Conservation (phyloP, 2,329 filamentous ascomycete species). For the Fusarium nematophilum region DNA sequence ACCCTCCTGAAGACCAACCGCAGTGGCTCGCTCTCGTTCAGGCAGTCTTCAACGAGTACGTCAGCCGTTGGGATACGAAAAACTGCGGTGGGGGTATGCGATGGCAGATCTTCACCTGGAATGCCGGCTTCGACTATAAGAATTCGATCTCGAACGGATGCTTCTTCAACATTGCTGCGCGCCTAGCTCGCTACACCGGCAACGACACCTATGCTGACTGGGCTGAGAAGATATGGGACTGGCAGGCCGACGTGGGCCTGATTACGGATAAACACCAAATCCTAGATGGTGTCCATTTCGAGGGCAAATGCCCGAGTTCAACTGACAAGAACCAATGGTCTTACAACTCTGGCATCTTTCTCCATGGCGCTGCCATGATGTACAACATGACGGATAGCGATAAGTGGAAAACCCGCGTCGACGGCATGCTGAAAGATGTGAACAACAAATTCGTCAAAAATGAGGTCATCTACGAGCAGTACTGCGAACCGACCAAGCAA, state of each 20-base stretch:
- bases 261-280: slow-evolving; percentile 67
- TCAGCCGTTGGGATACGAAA: slow-evolving; percentile 73
- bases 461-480: slow-evolving; percentile 71
- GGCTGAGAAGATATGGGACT: slow-evolving; percentile 78
- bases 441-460: slow-evolving; percentile 64
- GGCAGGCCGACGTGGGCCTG: slow-evolving; percentile 67
- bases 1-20: slow-evolving; percentile 70
- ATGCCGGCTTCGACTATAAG: slow-evolving; percentile 77
- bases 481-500: slow-evolving; percentile 69
- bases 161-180: slow-evolving; percentile 76
- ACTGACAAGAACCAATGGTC: slow-evolving; percentile 73
- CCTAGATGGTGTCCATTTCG: slow-evolving; percentile 59
- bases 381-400: slow-evolving; percentile 67
- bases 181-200: slow-evolving; percentile 82
- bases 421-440: slow-evolving; percentile 66
- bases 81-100: slow-evolving; percentile 79
- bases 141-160: slow-evolving; percentile 76
- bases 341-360: slow-evolving; percentile 75
- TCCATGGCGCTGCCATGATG: slow-evolving; percentile 71
- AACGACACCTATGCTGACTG: slow-evolving; percentile 83
- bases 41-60: slow-evolving; percentile 84
- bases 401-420: slow-evolving; percentile 67
- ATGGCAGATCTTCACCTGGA: slow-evolving; percentile 88
- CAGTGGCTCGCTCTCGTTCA: slow-evolving; percentile 83
- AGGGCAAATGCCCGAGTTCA: slow-evolving; percentile 57